Evolutionary conservation across 2,329 filamentous ascomycete genomes (phyloP).

Genomic region (Botrytis aclada): DNA sequence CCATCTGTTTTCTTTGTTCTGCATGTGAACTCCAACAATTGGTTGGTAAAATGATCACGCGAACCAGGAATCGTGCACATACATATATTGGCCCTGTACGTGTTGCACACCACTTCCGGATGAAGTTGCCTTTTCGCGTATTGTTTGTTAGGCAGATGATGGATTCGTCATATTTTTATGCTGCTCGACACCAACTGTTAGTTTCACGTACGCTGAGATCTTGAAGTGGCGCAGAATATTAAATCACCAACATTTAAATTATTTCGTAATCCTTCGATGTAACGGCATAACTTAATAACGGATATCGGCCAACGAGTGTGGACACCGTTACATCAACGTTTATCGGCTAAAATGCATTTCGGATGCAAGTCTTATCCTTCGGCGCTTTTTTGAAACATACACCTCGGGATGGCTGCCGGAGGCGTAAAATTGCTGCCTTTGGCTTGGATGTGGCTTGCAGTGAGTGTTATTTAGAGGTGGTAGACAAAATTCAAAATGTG

Average conservation of each 20-base stretch:
- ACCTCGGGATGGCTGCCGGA: not conserved
- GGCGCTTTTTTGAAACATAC: not conserved
- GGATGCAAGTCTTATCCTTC: not conserved
- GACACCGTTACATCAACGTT: not conserved
- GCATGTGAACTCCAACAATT: not conserved
- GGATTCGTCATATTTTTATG: not conserved
- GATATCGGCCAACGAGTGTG: not conserved
- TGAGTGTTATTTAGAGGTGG: not conserved
- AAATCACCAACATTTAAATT: not conserved
- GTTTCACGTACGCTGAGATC: too few relatives aligned
- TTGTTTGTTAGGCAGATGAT: not conserved
- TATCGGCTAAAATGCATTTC: not conserved
- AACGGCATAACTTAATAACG: not conserved
- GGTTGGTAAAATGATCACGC: not conserved
- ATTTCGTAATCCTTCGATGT: not conserved
- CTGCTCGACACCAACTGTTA: not conserved
- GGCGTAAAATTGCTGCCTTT: not conserved
- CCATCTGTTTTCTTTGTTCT: not conserved
- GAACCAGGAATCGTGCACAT: not conserved
- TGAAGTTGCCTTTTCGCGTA: not conserved
- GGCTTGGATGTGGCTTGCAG: not conserved
- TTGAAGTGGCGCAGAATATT: not conserved
- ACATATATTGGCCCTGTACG: not conserved
- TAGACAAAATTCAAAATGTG: not conserved
- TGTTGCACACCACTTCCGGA: not conserved